Evolutionary conservation across 2,329 filamentous ascomycete species (phyloP).

Genomic region (Orbilia oligospora): DNA sequence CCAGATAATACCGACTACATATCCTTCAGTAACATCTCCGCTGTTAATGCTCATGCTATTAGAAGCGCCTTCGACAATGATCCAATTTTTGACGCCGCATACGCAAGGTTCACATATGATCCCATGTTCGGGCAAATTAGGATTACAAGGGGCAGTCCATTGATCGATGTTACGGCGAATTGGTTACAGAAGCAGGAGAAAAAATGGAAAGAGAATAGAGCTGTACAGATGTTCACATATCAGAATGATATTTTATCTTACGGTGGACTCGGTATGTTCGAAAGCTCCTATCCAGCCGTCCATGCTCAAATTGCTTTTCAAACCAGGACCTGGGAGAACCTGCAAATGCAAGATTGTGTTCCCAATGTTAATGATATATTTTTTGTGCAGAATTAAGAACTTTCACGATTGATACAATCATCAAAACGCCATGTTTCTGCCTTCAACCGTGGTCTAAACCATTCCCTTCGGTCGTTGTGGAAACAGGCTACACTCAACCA

Average conservation of each 20-base stretch:
- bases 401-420: too few relatives aligned
- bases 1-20: conserved; percentile 25
- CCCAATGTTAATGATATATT: too few relatives aligned
- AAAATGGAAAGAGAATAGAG: conserved; percentile 7
- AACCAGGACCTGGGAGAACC: too few relatives aligned
- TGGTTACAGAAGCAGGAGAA: conserved; percentile 38
- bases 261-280: conserved; percentile 31
- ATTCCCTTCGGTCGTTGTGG: conserved; percentile 45
- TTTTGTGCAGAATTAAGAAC: conserved; percentile 29
- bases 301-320: too few relatives aligned
- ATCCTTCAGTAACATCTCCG: not conserved
- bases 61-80: not conserved
- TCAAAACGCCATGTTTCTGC: conserved; percentile 30
- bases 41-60: conserved; percentile 5
- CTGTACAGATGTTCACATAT: conserved; percentile 11
- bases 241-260: conserved; percentile 34
- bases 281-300: too few relatives aligned
- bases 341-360: too few relatives aligned
- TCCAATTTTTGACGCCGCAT: not conserved
- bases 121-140: conserved; percentile 34
- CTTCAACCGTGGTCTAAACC: conserved; percentile 37
- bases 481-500: conserved; percentile 42
- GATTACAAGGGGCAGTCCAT: conserved; percentile 20
- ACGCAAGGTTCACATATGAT: conserved; percentile 43
- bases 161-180: conserved; percentile 27